phyloP scores from a whole-genome alignment of 805 yeast genomes.

The Monosporozyma unispora region DNA sequence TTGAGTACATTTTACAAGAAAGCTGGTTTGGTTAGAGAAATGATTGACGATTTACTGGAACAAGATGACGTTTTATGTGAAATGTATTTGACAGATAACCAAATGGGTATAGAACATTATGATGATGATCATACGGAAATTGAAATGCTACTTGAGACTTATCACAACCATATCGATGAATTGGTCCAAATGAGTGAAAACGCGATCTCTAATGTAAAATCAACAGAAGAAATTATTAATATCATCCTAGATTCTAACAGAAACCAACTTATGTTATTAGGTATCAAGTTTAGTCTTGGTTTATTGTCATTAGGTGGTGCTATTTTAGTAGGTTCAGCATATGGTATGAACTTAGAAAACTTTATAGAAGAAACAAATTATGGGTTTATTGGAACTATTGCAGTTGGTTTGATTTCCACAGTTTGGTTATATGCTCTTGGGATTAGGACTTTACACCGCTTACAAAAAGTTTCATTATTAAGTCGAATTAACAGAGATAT shows the following conservation, averaged over 20 bases:
- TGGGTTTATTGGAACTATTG: conserved; percentile 52
- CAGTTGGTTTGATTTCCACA: conserved; percentile 35
- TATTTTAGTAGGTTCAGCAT: conserved; percentile 72
- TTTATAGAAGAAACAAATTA: conserved; percentile 73
- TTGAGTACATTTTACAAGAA: conserved; percentile 78
- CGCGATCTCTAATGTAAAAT: conserved; percentile 69
- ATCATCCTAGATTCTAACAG: conserved; percentile 89
- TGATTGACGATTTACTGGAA: conserved; percentile 76
- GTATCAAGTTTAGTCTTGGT: conserved; percentile 75
- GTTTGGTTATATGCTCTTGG: conserved; percentile 44
- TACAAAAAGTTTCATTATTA: conserved; percentile 69
- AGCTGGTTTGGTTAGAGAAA: conserved; percentile 70
- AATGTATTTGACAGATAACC: conserved; percentile 63
- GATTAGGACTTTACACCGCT: conserved; percentile 46
- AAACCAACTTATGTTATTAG: conserved; percentile 83
- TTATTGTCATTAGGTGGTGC: conserved; percentile 75
- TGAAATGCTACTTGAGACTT: conserved; percentile 83
- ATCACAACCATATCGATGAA: conserved; percentile 85
- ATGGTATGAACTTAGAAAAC: conserved; percentile 94
- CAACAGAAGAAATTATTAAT: conserved; percentile 92
- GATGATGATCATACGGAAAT: conserved; percentile 74
- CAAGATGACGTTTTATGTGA: conserved; percentile 82
- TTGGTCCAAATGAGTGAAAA: conserved; percentile 84
- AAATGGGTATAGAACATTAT: conserved; percentile 36
- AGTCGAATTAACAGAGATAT: conserved; percentile 25